Percentiles rank a stretch among this genome's conserved stretches.
phyloP scores from a whole-genome alignment of 1,284 basidiomycete species.

The Trametes polyzona region DNA sequence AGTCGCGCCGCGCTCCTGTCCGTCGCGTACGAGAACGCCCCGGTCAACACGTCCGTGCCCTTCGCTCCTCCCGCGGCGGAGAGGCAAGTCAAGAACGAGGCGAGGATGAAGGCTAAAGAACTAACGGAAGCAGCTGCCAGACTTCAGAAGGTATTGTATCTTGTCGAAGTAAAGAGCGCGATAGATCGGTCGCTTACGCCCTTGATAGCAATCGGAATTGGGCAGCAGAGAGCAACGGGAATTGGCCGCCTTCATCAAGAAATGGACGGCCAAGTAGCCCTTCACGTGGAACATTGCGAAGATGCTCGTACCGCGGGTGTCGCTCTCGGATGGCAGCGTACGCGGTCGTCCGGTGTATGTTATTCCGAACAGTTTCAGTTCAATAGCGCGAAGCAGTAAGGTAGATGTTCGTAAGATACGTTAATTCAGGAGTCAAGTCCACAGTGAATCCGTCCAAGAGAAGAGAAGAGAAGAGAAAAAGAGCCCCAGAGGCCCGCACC shows the following conservation, averaged over 20 bases:
- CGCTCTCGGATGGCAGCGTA: no score
- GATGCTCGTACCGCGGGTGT: not conserved
- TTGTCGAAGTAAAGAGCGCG: not conserved
- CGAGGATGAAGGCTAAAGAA: slow-evolving; percentile 14
- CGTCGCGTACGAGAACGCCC: slow-evolving; percentile 28
- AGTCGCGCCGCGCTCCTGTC: slow-evolving; percentile 21
- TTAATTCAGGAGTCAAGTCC: no score
- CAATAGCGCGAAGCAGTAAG: no score
- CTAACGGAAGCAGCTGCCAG: slow-evolving; percentile 20
- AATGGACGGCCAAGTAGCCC: slow-evolving; percentile 20
- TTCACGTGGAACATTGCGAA: not conserved
- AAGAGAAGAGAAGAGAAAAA: no score
- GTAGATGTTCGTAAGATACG: no score
- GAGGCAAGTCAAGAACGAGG: slow-evolving; percentile 5
- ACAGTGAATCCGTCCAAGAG: no score
- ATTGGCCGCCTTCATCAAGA: slow-evolving; percentile 29
- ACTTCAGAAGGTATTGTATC: slow-evolving; percentile 24
- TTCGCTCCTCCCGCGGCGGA: slow-evolving; percentile 21
- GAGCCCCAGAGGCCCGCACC: no score
- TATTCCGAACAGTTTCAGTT: no score
- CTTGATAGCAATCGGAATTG: slow-evolving; percentile 23
- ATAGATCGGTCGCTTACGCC: not conserved
- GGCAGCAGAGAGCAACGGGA: slow-evolving; percentile 27
- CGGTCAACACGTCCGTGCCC: slow-evolving; percentile 33
- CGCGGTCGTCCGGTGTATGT: no score